Conservation (phyloP, 192 early-diverging fungal species). For the Podila horticola region DNA sequence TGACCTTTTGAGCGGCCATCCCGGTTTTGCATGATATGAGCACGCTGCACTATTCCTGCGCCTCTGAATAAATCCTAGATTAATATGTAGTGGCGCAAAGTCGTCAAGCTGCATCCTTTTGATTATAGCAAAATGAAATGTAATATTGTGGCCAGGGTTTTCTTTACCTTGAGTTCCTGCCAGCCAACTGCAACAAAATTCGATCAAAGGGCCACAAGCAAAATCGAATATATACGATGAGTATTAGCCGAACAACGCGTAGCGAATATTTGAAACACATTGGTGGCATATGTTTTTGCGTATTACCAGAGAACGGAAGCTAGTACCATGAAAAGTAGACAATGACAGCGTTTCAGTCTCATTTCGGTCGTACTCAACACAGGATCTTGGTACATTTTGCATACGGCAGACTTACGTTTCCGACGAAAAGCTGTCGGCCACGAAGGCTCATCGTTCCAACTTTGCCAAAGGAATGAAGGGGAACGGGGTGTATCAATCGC, state of each 20-base stretch:
- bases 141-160: not conserved
- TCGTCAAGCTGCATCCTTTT: not conserved
- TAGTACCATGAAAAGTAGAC: conserved; percentile 2
- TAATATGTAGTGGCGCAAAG: not conserved
- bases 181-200: conserved; percentile 20
- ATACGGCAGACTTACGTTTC: conserved; percentile 22
- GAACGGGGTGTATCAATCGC: too few relatives aligned
- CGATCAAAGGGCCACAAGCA: not conserved
- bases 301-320: conserved; percentile 33
- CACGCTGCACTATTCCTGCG: conserved; percentile 65
- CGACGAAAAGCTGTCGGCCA: conserved; percentile 34
- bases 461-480: not conserved
- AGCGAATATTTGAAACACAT: not conserved
- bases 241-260: not conserved
- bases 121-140: not conserved
- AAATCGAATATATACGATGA: not conserved
- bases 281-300: not conserved
- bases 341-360: too few relatives aligned
- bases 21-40: conserved; percentile 61
- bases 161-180: conserved; percentile 34
- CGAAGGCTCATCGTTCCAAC: conserved; percentile 34
- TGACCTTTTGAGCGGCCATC: conserved; percentile 73
- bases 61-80: conserved; percentile 62
- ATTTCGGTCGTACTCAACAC: not conserved
- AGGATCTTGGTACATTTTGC: not conserved